Conservation (phyloP, 305 asterid genomes). For the Coffea humblotiana region DNA sequence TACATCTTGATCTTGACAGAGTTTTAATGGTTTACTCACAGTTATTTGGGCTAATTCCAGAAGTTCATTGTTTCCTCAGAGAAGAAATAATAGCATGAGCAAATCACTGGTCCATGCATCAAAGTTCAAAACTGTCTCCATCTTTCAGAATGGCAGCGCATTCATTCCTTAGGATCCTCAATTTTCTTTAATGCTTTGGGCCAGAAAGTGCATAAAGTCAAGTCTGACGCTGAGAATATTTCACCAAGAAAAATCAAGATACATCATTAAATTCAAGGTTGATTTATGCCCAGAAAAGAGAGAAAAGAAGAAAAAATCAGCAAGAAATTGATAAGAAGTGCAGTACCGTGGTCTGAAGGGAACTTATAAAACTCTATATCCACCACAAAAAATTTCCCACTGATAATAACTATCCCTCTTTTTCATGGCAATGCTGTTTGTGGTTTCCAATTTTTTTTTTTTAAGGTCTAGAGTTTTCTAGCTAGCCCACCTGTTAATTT, state of each 20-base stretch:
- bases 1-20: too few species aligned
- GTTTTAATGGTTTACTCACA: too few species aligned
- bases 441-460: background rate
- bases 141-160: background rate
- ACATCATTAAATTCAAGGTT: background rate
- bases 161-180: background rate
- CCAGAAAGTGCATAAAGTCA: too few species aligned
- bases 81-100: too few species aligned
- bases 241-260: background rate
- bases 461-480: background rate
- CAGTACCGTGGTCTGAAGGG: constrained; percentile 2
- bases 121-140: background rate
- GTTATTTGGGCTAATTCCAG: too few species aligned
- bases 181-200: background rate
- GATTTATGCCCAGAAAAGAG: background rate
- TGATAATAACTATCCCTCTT: background rate
- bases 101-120: background rate
- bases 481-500: background rate
- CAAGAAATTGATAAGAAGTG: background rate
- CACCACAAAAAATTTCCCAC: background rate
- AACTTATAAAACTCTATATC: background rate
- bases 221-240: too few species aligned
- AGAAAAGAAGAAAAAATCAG: background rate
- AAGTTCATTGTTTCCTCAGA: too few species aligned
- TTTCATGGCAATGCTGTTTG: constrained; percentile 1